Percentiles rank a stretch among this genome's conserved stretches.
Evolutionary conservation across 495 filamentous ascomycete species (phyloP).

Genomic region (Ramalina intermedia): DNA sequence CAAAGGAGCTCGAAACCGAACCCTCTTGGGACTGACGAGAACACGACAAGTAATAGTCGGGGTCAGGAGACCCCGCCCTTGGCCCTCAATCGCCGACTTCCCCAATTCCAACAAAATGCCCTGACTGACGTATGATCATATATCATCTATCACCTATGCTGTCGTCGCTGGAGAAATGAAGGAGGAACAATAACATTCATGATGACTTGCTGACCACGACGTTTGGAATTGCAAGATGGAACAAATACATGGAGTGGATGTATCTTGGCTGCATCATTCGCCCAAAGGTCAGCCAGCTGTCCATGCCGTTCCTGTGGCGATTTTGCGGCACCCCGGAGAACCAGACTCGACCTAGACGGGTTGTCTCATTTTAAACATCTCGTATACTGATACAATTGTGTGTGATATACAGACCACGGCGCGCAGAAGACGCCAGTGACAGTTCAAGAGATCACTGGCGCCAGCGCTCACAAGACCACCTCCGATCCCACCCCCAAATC

Average conservation of each 20-base stretch:
- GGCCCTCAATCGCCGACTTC: no score
- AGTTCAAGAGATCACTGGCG: not conserved
- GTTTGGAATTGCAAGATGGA: conserved; percentile 30
- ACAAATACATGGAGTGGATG: conserved; percentile 50
- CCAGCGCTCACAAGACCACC: not conserved
- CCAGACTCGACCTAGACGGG: not conserved
- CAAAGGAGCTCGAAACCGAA: no score
- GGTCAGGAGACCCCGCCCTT: no score
- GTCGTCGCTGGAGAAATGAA: no score
- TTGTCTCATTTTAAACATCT: not conserved
- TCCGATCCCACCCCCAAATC: not conserved
- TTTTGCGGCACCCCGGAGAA: not conserved
- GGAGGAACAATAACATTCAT: not conserved
- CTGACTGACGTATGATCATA: no score
- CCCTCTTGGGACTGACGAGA: no score
- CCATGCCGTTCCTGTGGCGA: not conserved
- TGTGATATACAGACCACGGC: conserved; percentile 6
- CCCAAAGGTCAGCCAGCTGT: conserved; percentile 37
- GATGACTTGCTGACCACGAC: not conserved
- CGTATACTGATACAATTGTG: not conserved
- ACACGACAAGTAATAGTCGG: no score
- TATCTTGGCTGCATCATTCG: conserved; percentile 55
- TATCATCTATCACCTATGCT: no score
- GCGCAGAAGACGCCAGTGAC: not conserved
- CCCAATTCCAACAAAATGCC: no score